Evolutionary conservation across 495 filamentous ascomycete species (phyloP).

Genomic region (Neurospora sublineolata): DNA sequence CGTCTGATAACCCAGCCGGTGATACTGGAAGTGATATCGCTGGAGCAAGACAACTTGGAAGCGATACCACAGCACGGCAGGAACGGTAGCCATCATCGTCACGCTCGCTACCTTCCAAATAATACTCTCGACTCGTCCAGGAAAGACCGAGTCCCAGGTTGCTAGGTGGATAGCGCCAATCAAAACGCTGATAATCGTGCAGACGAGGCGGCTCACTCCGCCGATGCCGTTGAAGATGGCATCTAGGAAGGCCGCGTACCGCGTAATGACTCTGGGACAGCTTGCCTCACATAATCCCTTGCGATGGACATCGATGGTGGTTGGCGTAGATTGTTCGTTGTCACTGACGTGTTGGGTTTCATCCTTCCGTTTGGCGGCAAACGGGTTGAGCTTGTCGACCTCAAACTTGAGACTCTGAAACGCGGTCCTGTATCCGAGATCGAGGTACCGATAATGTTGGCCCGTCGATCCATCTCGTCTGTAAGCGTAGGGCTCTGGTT

Average conservation of each 20-base stretch:
- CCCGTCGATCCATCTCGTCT: not conserved
- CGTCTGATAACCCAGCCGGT: not conserved
- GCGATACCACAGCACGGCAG: not conserved
- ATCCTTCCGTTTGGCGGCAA: not conserved
- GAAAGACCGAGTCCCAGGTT: not conserved
- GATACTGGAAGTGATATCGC: not conserved
- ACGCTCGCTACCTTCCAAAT: not conserved
- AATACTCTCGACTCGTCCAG: not conserved
- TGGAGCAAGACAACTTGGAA: not conserved
- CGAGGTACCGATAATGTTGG: not conserved
- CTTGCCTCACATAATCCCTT: not conserved
- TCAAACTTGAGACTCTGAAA: not conserved
- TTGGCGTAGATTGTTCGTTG: not conserved
- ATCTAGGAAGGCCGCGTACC: not conserved
- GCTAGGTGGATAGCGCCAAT: not conserved
- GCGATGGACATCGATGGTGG: not conserved
- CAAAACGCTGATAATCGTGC: not conserved
- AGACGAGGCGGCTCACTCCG: not conserved
- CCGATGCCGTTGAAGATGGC: not conserved
- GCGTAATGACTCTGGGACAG: not conserved
- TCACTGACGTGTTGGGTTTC: not conserved
- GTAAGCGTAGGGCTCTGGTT: not conserved
- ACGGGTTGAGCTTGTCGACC: not conserved
- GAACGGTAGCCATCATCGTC: not conserved
- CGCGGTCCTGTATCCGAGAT: not conserved